A percentile compares a stretch with the other conserved stretches of the same genome.
phyloP scores from a whole-genome alignment of 257 asterid genomes.

The Galeopsis tetrahit region DNA sequence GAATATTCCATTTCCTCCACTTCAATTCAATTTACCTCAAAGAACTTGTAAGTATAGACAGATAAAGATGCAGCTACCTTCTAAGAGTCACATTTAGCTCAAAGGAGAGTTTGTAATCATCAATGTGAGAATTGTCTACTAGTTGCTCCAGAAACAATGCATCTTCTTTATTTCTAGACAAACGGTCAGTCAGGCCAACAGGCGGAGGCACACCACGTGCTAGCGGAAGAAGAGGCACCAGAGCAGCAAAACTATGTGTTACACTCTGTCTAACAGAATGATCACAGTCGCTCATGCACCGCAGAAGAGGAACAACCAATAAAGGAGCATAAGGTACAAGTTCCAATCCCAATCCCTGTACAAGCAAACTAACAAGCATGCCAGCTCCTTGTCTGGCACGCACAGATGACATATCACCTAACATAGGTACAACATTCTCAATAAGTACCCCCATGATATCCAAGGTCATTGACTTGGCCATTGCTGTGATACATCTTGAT shows the following conservation, averaged over 20 bases:
- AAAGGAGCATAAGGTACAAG: constrained; percentile 97
- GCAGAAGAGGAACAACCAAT: constrained; percentile 91
- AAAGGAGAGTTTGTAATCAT: constrained; percentile 86
- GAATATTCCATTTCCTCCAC: background rate
- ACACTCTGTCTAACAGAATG: constrained; percentile 98
- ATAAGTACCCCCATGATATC: constrained; percentile 88
- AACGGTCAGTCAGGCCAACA: constrained; percentile 72
- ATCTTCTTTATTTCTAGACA: constrained; percentile 87
- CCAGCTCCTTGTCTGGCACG: constrained; percentile 99
- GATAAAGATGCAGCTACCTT: constrained; percentile 55
- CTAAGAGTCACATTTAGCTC: constrained; percentile 88
- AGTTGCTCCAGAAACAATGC: constrained; percentile 95
- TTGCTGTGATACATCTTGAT: constrained; percentile 86
- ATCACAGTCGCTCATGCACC: constrained; percentile 97
- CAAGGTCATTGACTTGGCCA: constrained; percentile 92
- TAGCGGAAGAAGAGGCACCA: constrained; percentile 95
- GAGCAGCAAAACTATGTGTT: constrained; percentile 95
- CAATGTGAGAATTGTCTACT: constrained; percentile 95
- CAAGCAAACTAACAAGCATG: constrained; percentile 98
- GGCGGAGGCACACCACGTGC: constrained; percentile 91
- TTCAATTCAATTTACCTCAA: constrained; percentile 24
- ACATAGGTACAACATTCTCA: constrained; percentile 90
- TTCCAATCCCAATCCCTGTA: constrained; percentile 94
- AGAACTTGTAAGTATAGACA: constrained; percentile 9
- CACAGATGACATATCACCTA: constrained; percentile 85